Percentiles rank a stretch among this genome's conserved stretches.
Conservation (phyloP, 129 eudicot species). For the Rutidosis leptorrhynchoides region DNA sequence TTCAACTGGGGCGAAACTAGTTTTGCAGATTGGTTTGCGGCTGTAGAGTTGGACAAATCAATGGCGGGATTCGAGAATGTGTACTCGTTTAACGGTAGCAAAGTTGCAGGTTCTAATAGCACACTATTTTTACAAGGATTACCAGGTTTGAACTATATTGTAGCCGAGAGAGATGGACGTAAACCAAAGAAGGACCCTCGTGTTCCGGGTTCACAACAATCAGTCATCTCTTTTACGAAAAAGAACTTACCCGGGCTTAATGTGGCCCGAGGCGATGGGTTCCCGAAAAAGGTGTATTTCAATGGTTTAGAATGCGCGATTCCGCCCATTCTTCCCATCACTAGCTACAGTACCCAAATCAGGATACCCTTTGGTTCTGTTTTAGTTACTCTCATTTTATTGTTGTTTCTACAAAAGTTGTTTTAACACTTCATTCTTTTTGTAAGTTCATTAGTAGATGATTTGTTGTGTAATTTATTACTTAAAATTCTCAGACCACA, state of each 20-base stretch:
- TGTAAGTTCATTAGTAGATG: constrained; percentile 6
- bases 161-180: constrained; percentile 42
- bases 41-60: constrained; percentile 40
- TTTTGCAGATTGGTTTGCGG: constrained; percentile 58
- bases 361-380: constrained; percentile 12
- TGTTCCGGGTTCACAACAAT: constrained; percentile 59
- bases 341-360: constrained; percentile 26
- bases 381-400: constrained; percentile 22
- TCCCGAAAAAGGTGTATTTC: constrained; percentile 58
- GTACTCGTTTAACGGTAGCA: constrained; percentile 54
- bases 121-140: constrained; percentile 48
- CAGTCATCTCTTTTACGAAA: constrained; percentile 60
- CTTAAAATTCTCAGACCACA: constrained; percentile 4
- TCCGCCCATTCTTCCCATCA: constrained; percentile 48
- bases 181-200: constrained; percentile 60
- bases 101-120: constrained; percentile 26
- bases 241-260: constrained; percentile 40
- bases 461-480: constrained; percentile 25
- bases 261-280: constrained; percentile 56
- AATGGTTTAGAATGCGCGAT: constrained; percentile 59
- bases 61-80: constrained; percentile 49
- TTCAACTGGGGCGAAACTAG: constrained; percentile 67
- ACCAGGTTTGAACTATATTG: constrained; percentile 44
- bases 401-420: constrained; percentile 26
- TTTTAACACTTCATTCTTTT: constrained; percentile 20